Evolutionary conservation across 805 yeast genomes (phyloP), one percentile per base, ranked within the genome.

Genomic region (Saccharomycopsis javanensis): DNA sequence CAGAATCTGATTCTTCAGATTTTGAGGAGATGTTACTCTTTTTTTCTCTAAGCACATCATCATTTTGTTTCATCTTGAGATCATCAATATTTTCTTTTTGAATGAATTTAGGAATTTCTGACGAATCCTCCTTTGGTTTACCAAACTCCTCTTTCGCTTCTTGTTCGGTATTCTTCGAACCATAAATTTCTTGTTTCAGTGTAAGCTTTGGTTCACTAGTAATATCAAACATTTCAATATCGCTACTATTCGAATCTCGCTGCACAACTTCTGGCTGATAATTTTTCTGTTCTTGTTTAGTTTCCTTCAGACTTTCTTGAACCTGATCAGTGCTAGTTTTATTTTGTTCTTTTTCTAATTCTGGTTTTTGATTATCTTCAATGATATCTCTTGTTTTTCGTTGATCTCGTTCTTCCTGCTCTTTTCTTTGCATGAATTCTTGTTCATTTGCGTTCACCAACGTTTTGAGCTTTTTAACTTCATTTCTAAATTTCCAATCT

Each of bases 401-500:
- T 4, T 42, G 28, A 20, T 42, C 28, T 18, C 10, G 7, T 30
- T 51, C 48, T 25, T 42, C 30, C 23, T 45, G 18, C 42, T 42
- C 34, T 33, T 38, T 28, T 38, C 31, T 33, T 31, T 42, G 3
- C 42, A 30, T 42, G 16, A 42, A 42, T 7, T 42, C 48, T 42
- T 60, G 55, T 8, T 57, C 54, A 20, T 42, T 23, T 20, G 48
- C 48, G 10, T 54, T 51, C 18, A 71, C 53, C 11, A 72, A 59
- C n/a, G 61, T 50, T 37, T 71, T 70, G 54, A 75, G 56, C 4
- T 64, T 65, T 15, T 64, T 63, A 55, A 82, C 59, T 63, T 81
- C 82, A 50, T 75, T 76, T 8, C 72, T 69, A 53, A 85, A 71
- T 66, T 85, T 84, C 61, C 72, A 76, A 42, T 72, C 71, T 2